phyloP scores from a whole-genome alignment of 345 rosid genomes.

The Eucalyptus guilfoylei region DNA sequence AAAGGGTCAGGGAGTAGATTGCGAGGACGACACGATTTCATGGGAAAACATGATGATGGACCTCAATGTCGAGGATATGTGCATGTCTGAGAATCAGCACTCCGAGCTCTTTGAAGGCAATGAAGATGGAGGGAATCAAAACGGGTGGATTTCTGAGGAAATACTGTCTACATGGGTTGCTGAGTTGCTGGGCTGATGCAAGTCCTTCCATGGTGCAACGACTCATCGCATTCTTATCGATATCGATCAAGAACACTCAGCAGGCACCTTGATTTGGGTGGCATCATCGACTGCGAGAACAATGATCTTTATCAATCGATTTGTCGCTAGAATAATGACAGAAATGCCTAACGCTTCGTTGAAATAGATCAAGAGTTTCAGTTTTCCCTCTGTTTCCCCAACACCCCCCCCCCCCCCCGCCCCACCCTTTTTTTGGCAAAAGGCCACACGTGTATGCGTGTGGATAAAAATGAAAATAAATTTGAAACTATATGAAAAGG shows the following conservation, averaged over 20 bases:
- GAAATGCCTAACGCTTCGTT: background rate
- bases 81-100: background rate
- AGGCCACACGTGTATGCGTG: background rate
- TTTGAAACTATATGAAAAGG: background rate
- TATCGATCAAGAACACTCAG: background rate
- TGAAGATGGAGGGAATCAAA: background rate
- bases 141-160: background rate
- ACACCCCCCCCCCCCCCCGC: rapidly evolving
- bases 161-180: background rate
- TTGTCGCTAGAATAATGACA: background rate
- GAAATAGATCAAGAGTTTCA: background rate
- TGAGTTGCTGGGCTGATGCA: background rate
- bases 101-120: background rate
- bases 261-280: background rate
- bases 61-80: background rate
- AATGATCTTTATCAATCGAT: background rate
- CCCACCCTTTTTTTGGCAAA: too few species aligned
- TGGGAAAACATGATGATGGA: background rate
- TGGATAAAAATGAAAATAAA: background rate
- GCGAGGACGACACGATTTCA: background rate
- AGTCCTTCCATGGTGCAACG: background rate
- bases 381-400: background rate
- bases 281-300: background rate
- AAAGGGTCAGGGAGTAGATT: background rate
- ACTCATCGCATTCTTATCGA: background rate